Conservation (phyloP, 2,329 filamentous ascomycete genomes). For the Fusarium brachygibbosum region DNA sequence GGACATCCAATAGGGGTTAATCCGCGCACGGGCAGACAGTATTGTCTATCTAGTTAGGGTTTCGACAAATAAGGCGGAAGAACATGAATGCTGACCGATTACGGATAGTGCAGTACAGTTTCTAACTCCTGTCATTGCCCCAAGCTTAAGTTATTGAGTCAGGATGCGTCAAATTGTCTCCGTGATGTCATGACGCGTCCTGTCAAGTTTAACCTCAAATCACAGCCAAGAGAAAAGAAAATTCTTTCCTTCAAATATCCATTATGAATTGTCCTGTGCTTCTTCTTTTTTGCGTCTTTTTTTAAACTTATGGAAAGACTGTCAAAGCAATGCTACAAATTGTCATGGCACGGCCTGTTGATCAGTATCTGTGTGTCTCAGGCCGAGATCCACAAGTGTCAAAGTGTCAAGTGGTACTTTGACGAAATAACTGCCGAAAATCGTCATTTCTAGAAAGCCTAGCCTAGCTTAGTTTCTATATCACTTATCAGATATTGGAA, state of each 20-base stretch:
- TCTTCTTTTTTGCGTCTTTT: slow-evolving; percentile 1
- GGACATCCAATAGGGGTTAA: background rate
- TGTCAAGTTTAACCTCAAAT: background rate
- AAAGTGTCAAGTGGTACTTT: background rate
- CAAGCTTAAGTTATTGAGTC: background rate
- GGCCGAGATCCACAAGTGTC: background rate
- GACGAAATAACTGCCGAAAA: background rate
- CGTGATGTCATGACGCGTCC: background rate
- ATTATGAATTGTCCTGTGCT: background rate
- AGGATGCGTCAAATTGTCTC: background rate
- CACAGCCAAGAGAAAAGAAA: background rate
- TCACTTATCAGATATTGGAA: background rate
- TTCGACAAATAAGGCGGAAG: background rate
- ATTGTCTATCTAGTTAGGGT: background rate
- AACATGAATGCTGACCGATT: too few relatives aligned
- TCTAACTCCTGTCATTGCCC: too few relatives aligned
- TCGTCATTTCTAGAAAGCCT: background rate
- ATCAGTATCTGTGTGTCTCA: slow-evolving; percentile 6
- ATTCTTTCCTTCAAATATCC: background rate
- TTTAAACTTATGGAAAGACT: background rate
- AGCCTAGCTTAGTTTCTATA: background rate
- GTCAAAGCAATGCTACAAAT: slow-evolving; percentile 2
- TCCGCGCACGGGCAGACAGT: background rate
- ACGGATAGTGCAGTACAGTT: too few relatives aligned
- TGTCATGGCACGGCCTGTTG: background rate